Base-by-base conservation (phyloP, 331 rosid genomes). In the Cydonia oblonga region DNA sequence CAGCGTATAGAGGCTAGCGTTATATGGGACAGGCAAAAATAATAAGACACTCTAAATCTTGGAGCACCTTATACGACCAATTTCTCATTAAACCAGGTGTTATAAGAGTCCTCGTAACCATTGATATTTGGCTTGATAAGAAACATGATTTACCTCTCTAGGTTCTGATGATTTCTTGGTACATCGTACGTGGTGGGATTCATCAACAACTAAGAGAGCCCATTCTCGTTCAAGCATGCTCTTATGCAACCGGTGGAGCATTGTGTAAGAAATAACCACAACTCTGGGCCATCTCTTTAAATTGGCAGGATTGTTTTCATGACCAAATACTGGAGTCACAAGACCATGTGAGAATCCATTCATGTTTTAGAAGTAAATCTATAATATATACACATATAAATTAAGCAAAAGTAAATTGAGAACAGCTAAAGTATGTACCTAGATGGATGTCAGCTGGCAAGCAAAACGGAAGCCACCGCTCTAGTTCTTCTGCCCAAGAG, bases 401-500 rank as follows among this genome's bases (percentile, higher is more conserved):
- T 56, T 26, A 10, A 26, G 38, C 30, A 35, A 24, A 52, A 49
- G 78, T 18, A 79, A 56, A 49, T 32, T 51, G 56, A 20, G 66
- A 30, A 53, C 7, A 76, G 66, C 35, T 20, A 71, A 64, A 71
- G 65, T 30, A 71, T 79, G 14, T 87, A 93, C 98, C 97, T 4
- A 91, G 87, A 79, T 91, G 98, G 61, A 91, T 77, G 79, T 91
- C 98, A 53, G 96, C 77, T 33, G 97, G 97, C 88, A 86, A 85
- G 80, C 90, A 92, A 74, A 52, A 82, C 61, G 98, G 97, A 85
- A 93, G 90, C 97, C 98, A 91, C 16, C 86, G 91, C 84, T 93
- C 98, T 69, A 93, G 73, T 76, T 93, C 98, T 83, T 93, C 98
- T 4, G 97, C 98, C 98, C 98, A 93, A 1, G 97, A 80, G 83